Evolutionary conservation across 805 yeast species (phyloP).

Genomic region (Lachancea waltii): DNA sequence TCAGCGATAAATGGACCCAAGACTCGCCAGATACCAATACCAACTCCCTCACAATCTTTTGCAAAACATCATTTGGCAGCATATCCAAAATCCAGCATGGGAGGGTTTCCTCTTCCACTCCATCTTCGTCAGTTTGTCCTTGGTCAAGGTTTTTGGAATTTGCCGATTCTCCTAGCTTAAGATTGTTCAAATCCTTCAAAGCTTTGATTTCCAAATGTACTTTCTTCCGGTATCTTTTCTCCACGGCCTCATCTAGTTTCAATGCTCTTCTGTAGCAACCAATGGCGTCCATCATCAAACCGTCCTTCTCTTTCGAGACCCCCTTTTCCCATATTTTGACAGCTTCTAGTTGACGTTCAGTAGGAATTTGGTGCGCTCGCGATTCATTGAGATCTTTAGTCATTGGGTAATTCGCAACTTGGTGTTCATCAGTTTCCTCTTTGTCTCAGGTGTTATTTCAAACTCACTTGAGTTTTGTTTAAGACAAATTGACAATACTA

Average conservation of each 20-base stretch:
- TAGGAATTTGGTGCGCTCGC: too few species aligned
- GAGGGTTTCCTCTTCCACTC: conserved; percentile 23
- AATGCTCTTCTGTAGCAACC: conserved; percentile 65
- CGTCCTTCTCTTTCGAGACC: conserved; percentile 61
- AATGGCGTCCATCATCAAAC: conserved; percentile 79
- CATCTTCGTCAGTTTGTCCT: conserved; percentile 4
- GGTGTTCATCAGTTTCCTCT: too few species aligned
- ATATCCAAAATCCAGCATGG: conserved; percentile 39
- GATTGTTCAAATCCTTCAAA: conserved; percentile 11
- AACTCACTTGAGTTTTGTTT: background rate
- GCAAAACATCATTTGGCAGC: conserved; percentile 55
- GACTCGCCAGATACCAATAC: conserved; percentile 47
- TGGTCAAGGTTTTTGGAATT: conserved; percentile 3
- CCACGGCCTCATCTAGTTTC: conserved; percentile 50
- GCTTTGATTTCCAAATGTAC: conserved; percentile 34
- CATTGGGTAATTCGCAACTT: too few species aligned
- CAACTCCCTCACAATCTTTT: conserved; percentile 43
- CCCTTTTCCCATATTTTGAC: conserved; percentile 63
- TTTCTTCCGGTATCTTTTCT: conserved; percentile 55
- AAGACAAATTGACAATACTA: background rate
- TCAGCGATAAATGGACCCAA: conserved; percentile 56
- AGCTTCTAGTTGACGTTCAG: conserved; percentile 46
- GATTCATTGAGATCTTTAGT: too few species aligned
- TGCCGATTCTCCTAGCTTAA: conserved; percentile 4
- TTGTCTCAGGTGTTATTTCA: background rate